These are phyloP conservation scores for Graphilbum ipis-grandicollis DNA, from an alignment of 2,329 filamentous ascomycete species.

Conservation along the genomic window DNA sequence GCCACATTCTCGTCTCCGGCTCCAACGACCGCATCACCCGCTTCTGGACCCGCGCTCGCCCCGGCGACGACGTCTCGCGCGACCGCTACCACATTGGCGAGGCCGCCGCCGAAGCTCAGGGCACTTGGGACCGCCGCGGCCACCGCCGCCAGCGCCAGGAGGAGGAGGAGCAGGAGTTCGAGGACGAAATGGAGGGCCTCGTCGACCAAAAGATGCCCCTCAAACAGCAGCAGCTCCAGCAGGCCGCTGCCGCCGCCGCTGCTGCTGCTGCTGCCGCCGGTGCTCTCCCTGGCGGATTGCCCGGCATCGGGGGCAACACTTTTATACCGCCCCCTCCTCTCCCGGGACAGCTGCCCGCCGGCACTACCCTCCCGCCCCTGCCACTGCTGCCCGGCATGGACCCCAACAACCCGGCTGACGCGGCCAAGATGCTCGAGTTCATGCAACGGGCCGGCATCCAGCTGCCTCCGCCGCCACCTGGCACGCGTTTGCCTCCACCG, in stretches of 20 bases:
- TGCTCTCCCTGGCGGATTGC: constrained; percentile 19
- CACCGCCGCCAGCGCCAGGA: constrained; percentile 67
- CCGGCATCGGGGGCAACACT: constrained; percentile 14
- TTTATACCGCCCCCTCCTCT: constrained; percentile 33
- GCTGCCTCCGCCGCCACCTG: constrained; percentile 32
- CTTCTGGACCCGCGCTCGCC: constrained; percentile 86
- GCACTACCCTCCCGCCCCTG: constrained; percentile 19
- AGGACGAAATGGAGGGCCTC: constrained; percentile 84
- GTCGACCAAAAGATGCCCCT: constrained; percentile 75
- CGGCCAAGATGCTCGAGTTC: constrained; percentile 43
- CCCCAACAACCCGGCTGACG: constrained; percentile 40
- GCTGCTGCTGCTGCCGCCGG: constrained; percentile 15
- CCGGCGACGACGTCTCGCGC: constrained; percentile 68
- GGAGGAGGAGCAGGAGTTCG: constrained; percentile 82
- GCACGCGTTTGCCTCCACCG: constrained; percentile 25
- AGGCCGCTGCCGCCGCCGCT: constrained; percentile 12
- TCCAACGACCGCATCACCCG: constrained; percentile 93
- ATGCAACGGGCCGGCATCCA: constrained; percentile 49
- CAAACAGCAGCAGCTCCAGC: constrained; percentile 20
- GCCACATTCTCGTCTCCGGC: constrained; percentile 86
- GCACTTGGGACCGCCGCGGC: constrained; percentile 77
- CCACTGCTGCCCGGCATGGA: constrained; percentile 39
- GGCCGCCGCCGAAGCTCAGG: constrained; percentile 78
- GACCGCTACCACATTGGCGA: constrained; percentile 95
- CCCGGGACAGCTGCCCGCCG: constrained; percentile 26